Base-by-base conservation (phyloP, 1,139 yeast species). In the Geotrichum restrictum region DNA sequence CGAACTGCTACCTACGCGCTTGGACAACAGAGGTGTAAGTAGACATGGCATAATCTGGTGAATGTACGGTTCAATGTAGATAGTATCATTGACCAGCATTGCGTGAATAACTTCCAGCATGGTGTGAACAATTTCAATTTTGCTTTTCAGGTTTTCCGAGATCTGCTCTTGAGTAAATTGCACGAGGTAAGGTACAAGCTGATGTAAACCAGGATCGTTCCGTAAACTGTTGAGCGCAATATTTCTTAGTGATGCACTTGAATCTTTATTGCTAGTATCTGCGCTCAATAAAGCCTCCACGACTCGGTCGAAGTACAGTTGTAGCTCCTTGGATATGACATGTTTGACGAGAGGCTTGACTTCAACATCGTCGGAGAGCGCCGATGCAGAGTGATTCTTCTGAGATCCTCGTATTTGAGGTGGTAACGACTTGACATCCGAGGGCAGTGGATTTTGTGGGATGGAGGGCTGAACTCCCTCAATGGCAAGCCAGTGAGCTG, bases 401-500 rank as follows among this genome's bases (percentile, higher is more conserved):
- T 67, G 69, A 8, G 74, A 63, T 11, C 75, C 73, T 64, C 81
- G 69, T 41, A 73, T 66, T 19, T 71, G 69, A 2, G 79, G 69
- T 2, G 76, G 69, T 48, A 71, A 65, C 32, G 70, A 66, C 48
- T 67, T 65, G 57, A 70, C 64, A 29, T 70, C 74, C 41, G 83
- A 77, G 22, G 91, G 81, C 44, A 86, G 80, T 34, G 99, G 99
- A 70, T 94, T 94, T 70, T 94, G 98, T 1, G 97, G 95, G 54
- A 94, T 93, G 50, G 94, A 85, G 1, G 99, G 98, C 66, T 94
- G 99, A 3, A 94, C 96, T 51, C 99, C 99, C 70, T 94, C 99
- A 55, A 94, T 88, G 0, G 98, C 98, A 40, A 94, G 76, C 98
- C 99, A 94, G 69, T 94, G 99, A 1, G 98, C 96, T 1, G 98